phyloP scores from a whole-genome alignment of 345 rosid species.

The Gossypium australe region DNA sequence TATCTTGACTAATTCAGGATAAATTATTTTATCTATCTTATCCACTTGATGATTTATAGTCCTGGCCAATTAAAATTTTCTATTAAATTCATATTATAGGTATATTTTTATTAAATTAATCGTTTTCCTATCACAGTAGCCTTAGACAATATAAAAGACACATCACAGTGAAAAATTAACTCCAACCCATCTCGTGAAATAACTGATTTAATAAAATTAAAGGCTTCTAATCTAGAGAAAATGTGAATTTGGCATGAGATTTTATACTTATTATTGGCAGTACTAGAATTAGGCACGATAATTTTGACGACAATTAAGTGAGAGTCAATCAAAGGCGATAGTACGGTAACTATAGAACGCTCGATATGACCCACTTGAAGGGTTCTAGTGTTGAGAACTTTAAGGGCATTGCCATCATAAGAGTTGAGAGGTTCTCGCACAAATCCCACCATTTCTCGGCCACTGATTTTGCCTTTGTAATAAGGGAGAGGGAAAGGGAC shows the following conservation, averaged over 20 bases:
- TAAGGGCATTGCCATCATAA: constrained; percentile 57
- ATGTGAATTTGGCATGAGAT: constrained; percentile 63
- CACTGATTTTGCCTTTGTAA: constrained; percentile 63
- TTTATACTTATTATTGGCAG: constrained; percentile 30
- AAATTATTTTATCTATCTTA: no score
- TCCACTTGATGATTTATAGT: no score
- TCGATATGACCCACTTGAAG: constrained; percentile 77
- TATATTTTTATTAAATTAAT: no score
- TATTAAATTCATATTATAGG: no score
- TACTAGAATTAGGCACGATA: constrained; percentile 55
- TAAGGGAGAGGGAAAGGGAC: not conserved
- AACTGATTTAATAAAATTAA: constrained; percentile 24
- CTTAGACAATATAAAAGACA: constrained; percentile 49
- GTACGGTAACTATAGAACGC: constrained; percentile 54
- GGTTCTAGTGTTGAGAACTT: constrained; percentile 57
- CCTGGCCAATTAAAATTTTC: no score
- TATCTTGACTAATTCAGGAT: no score
- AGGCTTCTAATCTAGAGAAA: constrained; percentile 41
- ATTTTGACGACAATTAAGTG: constrained; percentile 44
- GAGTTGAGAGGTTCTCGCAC: constrained; percentile 64
- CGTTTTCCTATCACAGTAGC: constrained; percentile 48
- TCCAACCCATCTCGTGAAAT: constrained; percentile 44
- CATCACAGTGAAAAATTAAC: constrained; percentile 37
- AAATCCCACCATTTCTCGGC: constrained; percentile 71
- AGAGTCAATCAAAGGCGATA: constrained; percentile 59